phyloP scores from a whole-genome alignment of 1,139 yeast species.

The Candida sp. region DNA sequence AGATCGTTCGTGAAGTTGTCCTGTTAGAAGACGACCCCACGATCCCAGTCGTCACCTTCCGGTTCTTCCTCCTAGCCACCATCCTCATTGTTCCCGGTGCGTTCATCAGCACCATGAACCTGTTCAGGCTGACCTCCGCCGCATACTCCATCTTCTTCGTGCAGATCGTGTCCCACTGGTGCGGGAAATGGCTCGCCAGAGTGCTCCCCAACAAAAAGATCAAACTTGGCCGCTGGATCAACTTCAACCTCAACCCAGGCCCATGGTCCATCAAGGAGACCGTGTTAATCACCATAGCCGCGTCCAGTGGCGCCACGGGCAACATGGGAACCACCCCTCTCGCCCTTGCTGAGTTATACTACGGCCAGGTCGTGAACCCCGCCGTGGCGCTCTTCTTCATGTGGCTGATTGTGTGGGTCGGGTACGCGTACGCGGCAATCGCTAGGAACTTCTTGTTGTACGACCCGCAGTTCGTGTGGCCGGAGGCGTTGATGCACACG shows the following conservation, averaged over 20 bases:
- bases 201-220: slow-evolving; percentile 34
- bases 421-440: slow-evolving; percentile 50
- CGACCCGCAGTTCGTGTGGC: slow-evolving; percentile 51
- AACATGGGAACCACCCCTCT: slow-evolving; percentile 46
- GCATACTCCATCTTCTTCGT: slow-evolving; percentile 52
- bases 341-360: slow-evolving; percentile 46
- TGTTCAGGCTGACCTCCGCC: slow-evolving; percentile 51
- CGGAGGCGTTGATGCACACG: slow-evolving; percentile 52
- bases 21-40: slow-evolving; percentile 40
- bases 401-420: slow-evolving; percentile 53
- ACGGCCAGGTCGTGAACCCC: slow-evolving; percentile 33
- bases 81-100: slow-evolving; percentile 53
- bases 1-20: slow-evolving; percentile 36
- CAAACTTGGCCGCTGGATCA: slow-evolving; percentile 20
- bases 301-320: slow-evolving; percentile 52
- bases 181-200: slow-evolving; percentile 43
- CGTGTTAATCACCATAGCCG: slow-evolving; percentile 47
- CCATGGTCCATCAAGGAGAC: slow-evolving; percentile 55
- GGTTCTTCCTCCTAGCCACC: slow-evolving; percentile 41
- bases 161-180: slow-evolving; percentile 47
- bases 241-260: slow-evolving; percentile 44
- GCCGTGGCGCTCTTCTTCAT: slow-evolving; percentile 41
- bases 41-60: slow-evolving; percentile 42
- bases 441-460: slow-evolving; percentile 43
- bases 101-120: slow-evolving; percentile 50